Evolutionary conservation across 75 land plant species (phyloP).

Genomic region (Adiantum capillusveneris): DNA sequence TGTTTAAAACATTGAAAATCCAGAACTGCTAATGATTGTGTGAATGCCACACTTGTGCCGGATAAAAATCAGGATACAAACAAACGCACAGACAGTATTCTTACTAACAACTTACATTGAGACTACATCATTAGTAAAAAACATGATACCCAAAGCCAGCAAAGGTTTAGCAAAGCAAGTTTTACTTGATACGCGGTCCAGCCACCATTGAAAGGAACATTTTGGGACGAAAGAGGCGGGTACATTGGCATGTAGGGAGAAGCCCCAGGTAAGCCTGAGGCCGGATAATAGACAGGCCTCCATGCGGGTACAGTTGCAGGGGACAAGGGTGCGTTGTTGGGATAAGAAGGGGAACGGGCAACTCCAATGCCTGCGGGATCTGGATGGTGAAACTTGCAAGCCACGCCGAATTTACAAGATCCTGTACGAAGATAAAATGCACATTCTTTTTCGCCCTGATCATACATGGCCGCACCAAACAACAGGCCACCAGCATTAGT

Average conservation of each 20-base stretch:
- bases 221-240: conserved; percentile 26
- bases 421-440: conserved; percentile 78
- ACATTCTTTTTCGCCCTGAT: conserved; percentile 65
- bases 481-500: too few relatives aligned
- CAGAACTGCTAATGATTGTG: too few relatives aligned
- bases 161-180: too few relatives aligned
- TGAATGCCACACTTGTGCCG: too few relatives aligned
- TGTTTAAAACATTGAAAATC: too few relatives aligned
- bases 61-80: too few relatives aligned
- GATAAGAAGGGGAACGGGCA: conserved; percentile 14
- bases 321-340: conserved; percentile 18
- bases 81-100: too few relatives aligned
- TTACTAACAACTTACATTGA: not conserved
- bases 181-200: conserved; percentile 74
- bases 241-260: conserved; percentile 29
- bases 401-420: conserved; percentile 69
- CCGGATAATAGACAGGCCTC: conserved; percentile 25
- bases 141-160: not conserved
- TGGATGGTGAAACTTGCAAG: conserved; percentile 90
- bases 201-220: conserved; percentile 67
- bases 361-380: conserved; percentile 42
- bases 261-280: conserved; percentile 18
- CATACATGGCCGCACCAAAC: too few relatives aligned
- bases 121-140: not conserved
- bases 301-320: conserved; percentile 22